phyloP scores from a whole-genome alignment of 2,329 filamentous ascomycete species.

The Aspergillus calidoustus region DNA sequence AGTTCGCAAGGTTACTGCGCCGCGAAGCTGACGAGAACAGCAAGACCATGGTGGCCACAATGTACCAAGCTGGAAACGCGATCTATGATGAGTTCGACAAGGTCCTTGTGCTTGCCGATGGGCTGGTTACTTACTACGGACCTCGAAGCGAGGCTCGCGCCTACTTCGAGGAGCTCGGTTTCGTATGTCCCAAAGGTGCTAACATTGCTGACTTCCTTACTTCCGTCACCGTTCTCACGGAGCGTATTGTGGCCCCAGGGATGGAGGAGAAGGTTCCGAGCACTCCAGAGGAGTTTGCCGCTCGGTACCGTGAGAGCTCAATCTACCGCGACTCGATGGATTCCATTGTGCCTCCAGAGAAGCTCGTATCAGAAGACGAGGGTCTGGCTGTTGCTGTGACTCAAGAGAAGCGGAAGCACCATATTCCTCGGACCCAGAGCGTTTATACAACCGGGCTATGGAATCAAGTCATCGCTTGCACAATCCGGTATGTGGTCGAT shows the following conservation, averaged over 20 bases:
- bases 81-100: constrained; percentile 73
- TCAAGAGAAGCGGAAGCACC: constrained; percentile 37
- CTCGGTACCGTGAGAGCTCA: constrained; percentile 54
- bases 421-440: constrained; percentile 36
- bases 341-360: constrained; percentile 45
- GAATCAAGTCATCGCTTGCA: constrained; percentile 52
- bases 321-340: constrained; percentile 57
- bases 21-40: constrained; percentile 64
- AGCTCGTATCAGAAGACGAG: constrained; percentile 35
- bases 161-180: constrained; percentile 69
- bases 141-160: constrained; percentile 59
- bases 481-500: constrained; percentile 36
- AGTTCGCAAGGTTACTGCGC: constrained; percentile 62
- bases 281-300: constrained; percentile 50
- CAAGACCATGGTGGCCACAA: constrained; percentile 63
- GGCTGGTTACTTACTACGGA: constrained; percentile 68
- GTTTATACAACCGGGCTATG: constrained; percentile 37
- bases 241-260: constrained; percentile 45
- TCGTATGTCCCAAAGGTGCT: constrained; percentile 63
- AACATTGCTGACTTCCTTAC: constrained; percentile 70
- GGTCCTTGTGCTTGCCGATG: constrained; percentile 67
- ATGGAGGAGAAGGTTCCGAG: constrained; percentile 38
- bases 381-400: constrained; percentile 34
- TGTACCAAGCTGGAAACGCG: constrained; percentile 71
- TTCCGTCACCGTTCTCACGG: constrained; percentile 62